Evolutionary conservation across 371 early-diverging fungal genomes (phyloP).

Genomic region (Rhizopus stolonifer): DNA sequence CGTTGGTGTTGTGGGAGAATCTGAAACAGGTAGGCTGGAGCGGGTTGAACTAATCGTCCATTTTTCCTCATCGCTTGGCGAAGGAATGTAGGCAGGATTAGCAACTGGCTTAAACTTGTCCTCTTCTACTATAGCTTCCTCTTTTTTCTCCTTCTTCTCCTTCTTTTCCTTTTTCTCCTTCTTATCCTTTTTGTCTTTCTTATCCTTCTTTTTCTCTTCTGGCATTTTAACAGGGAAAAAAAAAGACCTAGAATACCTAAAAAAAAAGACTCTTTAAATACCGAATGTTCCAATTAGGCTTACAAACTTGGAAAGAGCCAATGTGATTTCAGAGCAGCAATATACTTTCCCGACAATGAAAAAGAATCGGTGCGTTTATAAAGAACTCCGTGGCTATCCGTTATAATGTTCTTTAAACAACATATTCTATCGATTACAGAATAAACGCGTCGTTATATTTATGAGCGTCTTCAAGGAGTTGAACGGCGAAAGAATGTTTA

Average conservation of each 20-base stretch:
- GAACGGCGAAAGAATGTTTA: too few relatives aligned
- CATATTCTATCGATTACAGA: too few relatives aligned
- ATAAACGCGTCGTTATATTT: too few relatives aligned
- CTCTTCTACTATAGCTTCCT: background rate
- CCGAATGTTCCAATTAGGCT: background rate
- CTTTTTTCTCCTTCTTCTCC: constrained; percentile 3
- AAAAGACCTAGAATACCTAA: background rate
- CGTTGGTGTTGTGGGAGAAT: constrained; percentile 3
- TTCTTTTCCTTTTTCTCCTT: constrained; percentile 8
- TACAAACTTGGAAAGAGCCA: too few relatives aligned
- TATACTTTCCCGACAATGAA: too few relatives aligned
- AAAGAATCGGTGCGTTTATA: background rate
- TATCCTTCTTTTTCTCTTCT: constrained; percentile 8
- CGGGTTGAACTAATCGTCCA: constrained; percentile 10
- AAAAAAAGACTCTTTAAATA: constrained; percentile 1
- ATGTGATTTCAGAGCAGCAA: too few relatives aligned
- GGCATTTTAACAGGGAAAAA: background rate
- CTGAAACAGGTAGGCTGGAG: background rate
- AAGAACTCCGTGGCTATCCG: too few relatives aligned
- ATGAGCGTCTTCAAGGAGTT: too few relatives aligned
- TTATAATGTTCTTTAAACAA: too few relatives aligned
- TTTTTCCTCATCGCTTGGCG: constrained; percentile 4
- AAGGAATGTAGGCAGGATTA: constrained; percentile 19
- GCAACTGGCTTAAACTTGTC: constrained; percentile 19
- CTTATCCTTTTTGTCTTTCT: constrained; percentile 12